Evolutionary conservation across 495 filamentous ascomycete genomes (phyloP), one percentile per base, ranked within the genome.

Genomic region (Diplogelasinospora grovesii): DNA sequence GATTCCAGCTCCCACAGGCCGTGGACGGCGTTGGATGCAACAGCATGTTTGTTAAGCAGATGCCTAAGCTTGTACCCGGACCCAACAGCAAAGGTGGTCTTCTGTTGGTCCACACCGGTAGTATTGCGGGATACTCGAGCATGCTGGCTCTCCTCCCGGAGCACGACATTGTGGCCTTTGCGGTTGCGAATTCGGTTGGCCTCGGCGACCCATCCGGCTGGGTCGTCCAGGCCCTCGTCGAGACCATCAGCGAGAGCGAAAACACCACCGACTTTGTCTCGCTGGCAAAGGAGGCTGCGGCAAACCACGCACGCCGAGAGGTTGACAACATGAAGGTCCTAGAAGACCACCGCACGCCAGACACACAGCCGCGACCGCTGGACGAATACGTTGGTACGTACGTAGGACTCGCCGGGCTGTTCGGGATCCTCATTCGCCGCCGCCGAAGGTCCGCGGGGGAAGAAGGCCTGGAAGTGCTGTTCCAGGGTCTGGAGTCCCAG

Each of bases 401-500:
- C 21, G 19, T 37, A 11, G 34, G 34, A 13, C 21, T 37, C 34
- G 21, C 9, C 11, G 34, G 34, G 6, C 20, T 37, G 9, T 37
- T 37, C 34, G 15, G 25, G 20, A 8, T 37, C 4, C 3, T n/a
- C 4, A 14, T 37, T 16, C 34, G 34, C 20, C 19, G 20, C 15
- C 29, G 18, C 4, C n/a, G n/a, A n/a, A n/a, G n/a, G n/a, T 8
- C 9, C n/a, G 21, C 26, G 4, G 20, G 19, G 8, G 21, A 7
- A 7, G 34, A 13, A 5, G 34, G 11, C 10, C 15, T 43, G 29
- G 40, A 43, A 24, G 29, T 43, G 19, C 31, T 32, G 1, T 43
- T 43, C 21, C 29, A 43, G n/a, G 40, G 40, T 9, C 10, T 32
- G 10, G 30, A 43, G 21, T 43, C 40, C 8, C 40, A 43, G 13